These are phyloP conservation scores for Diaporthe longicolla DNA, from an alignment of 2,329 filamentous ascomycete genomes.

Conservation along the genomic window DNA sequence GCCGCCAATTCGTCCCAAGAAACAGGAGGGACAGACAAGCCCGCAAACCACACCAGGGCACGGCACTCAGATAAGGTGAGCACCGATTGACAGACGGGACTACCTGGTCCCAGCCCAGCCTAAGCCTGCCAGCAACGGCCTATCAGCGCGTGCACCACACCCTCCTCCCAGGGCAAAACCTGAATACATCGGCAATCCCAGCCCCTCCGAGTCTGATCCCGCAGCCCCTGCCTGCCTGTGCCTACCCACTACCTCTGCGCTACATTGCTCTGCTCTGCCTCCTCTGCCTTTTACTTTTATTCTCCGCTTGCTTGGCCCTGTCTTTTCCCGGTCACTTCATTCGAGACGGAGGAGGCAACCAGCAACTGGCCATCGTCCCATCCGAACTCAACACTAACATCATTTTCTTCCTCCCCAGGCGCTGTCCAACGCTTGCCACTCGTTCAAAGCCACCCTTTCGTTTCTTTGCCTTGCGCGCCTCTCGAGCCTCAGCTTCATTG, in stretches of 20 bases:
- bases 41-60: constrained; percentile 16
- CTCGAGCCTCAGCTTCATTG: constrained; percentile 36
- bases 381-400: constrained; percentile 37
- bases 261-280: constrained; percentile 21
- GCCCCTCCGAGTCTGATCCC: constrained; percentile 32
- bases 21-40: constrained; percentile 26
- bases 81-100: constrained; percentile 30
- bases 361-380: constrained; percentile 14
- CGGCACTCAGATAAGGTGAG: constrained; percentile 37
- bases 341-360: constrained; percentile 23
- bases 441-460: constrained; percentile 38
- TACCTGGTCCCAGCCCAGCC: constrained; percentile 33
- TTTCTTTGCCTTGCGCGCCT: constrained; percentile 26
- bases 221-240: constrained; percentile 8
- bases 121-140: constrained; percentile 27
- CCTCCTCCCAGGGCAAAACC: constrained; percentile 27
- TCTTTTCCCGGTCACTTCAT: constrained; percentile 31
- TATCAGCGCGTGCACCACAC: constrained; percentile 37
- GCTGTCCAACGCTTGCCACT: constrained; percentile 42
- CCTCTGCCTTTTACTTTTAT: constrained; percentile 32
- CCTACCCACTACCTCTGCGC: constrained; percentile 6
- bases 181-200: constrained; percentile 34
- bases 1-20: constrained; percentile 29
- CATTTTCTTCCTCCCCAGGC: constrained; percentile 38
- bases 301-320: constrained; percentile 28